Evolutionary conservation across 2,329 filamentous ascomycete genomes (phyloP), one percentile per base, ranked within the genome.

Genomic region (Hymenoscyphus occultus): DNA sequence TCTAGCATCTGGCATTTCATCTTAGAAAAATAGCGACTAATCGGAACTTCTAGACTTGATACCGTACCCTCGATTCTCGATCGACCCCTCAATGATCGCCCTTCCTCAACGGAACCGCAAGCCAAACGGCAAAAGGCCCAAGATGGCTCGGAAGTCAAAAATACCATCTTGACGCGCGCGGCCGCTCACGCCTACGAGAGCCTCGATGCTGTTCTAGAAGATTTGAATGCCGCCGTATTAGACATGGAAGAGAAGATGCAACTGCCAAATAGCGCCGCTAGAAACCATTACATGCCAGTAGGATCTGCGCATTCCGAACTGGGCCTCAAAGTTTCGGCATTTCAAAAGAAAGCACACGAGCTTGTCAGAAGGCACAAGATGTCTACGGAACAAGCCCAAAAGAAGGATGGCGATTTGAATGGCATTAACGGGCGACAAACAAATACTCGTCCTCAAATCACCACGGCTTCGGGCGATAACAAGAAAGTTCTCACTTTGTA

Each of bases 401-500:
- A 79, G 69, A 70, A 73, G 74, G 54, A 28, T 10, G 70, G 64
- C 22, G 60, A 59, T 48, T 19, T 64, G 10, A 72, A 71, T 64
- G 67, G 65, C 39, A 67, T 62, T 39, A 54, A 28, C 48, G 19
- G 48, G 12, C 28, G 35, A 35, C 35, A 54, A 28, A 12, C 19
- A 14, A 19, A 28, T 54, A 57, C 63, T 28, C 67, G 68, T 4
- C 71, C 69, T 68, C 60, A 72, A 72, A 64, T 77, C 74, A 69
- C 76, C 75, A 64, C 75, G 74, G 68, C 69, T 31, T 75, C 80
- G 22, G 74, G 80, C 69, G 76, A 84, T 69, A 77, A 84, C 63
- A 83, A 81, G 67, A 79, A 87, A 16, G 88, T 94, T 5, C 80
- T 97, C 65, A 94, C 91, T 0, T 80, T 96, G 0, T 89, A 88